Evolutionary conservation across 2,329 filamentous ascomycete species (phyloP).

Genomic region (Colletotrichum tofieldiae): DNA sequence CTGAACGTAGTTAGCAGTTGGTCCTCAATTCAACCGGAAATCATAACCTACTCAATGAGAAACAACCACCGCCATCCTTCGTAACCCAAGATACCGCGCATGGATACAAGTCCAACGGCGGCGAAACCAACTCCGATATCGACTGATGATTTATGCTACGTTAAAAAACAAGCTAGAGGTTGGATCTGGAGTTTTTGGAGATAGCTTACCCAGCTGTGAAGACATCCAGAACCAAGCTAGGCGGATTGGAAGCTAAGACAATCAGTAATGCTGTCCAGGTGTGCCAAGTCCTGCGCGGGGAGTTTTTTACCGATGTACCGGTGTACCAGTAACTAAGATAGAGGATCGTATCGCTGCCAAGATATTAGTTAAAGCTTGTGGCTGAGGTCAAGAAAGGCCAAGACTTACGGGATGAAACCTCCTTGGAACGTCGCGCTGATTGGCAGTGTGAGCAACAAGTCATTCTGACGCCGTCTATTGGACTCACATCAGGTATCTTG

Average conservation of each 20-base stretch:
- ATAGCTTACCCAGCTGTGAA: constrained; percentile 48
- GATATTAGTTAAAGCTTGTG: constrained; percentile 41
- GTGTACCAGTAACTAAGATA: constrained; percentile 79
- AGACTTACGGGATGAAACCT: constrained; percentile 58
- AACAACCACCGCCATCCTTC: constrained; percentile 74
- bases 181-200: no score
- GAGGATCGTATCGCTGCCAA: constrained; percentile 28
- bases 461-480: fast-evolving
- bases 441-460: background rate
- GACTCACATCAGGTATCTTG: constrained; percentile 58
- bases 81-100: constrained; percentile 66
- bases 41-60: constrained; percentile 52
- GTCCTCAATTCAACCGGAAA: fast-evolving
- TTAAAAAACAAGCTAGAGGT: background rate
- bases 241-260: constrained; percentile 70
- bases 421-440: constrained; percentile 54
- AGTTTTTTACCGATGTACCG: constrained; percentile 59
- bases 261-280: constrained; percentile 21
- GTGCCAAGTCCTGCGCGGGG: fast-evolving
- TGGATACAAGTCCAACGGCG: constrained; percentile 69
- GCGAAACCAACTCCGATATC: constrained; percentile 69
- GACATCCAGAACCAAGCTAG: constrained; percentile 78
- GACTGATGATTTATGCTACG: constrained; percentile 22
- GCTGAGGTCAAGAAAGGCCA: constrained; percentile 45
- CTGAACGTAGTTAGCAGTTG: constrained; percentile 44